Conservation (phyloP, 176 grass and related monocot genomes). For the Luzula sylvatica region DNA sequence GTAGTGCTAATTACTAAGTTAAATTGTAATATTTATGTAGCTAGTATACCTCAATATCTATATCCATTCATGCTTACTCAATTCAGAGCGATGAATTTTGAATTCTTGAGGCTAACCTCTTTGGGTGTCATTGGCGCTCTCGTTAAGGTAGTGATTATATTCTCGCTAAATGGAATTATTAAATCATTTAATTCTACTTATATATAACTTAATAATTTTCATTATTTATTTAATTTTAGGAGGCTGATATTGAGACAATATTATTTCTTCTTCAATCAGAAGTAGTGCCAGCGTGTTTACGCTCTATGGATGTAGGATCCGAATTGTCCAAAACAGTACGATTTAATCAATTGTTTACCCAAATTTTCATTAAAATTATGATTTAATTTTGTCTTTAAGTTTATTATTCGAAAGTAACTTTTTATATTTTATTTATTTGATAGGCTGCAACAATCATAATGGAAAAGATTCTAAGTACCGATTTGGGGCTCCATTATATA, state of each 20-base stretch:
- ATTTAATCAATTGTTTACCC: constrained; percentile 3
- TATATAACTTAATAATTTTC: too few species aligned
- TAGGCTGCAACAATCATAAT: constrained; percentile 5
- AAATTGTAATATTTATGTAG: constrained; percentile 5
- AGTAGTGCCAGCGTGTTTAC: constrained; percentile 6
- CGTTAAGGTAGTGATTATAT: background rate
- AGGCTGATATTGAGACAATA: background rate
- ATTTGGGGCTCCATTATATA: background rate
- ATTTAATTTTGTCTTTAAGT: too few species aligned
- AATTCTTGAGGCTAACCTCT: constrained; percentile 7
- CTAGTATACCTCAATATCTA: background rate
- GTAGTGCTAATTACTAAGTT: background rate
- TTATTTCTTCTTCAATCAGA: background rate
- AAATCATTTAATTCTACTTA: too few species aligned
- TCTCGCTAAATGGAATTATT: too few species aligned
- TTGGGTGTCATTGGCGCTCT: constrained; percentile 10
- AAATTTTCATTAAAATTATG: background rate
- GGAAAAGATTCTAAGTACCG: constrained; percentile 15
- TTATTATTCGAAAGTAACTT: background rate
- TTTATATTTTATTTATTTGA: background rate
- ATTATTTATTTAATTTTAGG: background rate
- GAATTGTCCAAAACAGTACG: constrained; percentile 3
- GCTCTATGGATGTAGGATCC: constrained; percentile 4
- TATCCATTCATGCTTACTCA: constrained; percentile 5
- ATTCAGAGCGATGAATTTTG: background rate